Conservation (phyloP, 352 stramenopile species). For the Pythium coloratum region DNA sequence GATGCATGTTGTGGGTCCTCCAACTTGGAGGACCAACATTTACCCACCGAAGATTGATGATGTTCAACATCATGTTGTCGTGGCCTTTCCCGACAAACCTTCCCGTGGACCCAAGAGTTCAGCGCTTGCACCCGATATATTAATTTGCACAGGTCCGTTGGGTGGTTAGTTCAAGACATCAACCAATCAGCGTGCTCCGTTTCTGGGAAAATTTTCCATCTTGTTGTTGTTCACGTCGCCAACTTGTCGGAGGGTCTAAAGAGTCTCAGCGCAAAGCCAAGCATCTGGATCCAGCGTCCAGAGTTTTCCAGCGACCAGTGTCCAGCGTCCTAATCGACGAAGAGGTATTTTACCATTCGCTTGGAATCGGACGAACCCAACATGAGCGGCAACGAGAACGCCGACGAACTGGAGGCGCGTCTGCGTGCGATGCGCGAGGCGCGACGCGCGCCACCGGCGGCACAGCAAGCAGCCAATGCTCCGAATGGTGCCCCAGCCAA, state of each 20-base stretch:
- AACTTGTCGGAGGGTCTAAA: background rate
- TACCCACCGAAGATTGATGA: no score
- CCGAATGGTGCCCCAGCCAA: background rate
- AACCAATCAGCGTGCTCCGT: slow-evolving; percentile 2
- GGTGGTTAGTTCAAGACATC: background rate
- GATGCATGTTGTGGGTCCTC: no score
- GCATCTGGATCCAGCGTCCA: background rate
- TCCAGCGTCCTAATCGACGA: background rate
- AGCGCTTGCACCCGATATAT: background rate
- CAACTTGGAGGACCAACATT: no score
- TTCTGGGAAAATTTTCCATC: slow-evolving; percentile 1
- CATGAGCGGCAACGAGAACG: slow-evolving; percentile 2
- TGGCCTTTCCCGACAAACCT: background rate
- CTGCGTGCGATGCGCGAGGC: slow-evolving; percentile 22
- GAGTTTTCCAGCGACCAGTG: background rate
- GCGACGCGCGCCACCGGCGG: background rate
- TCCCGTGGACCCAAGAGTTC: background rate
- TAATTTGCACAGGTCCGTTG: background rate
- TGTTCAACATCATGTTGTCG: no score
- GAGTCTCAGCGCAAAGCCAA: background rate
- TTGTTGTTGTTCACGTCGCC: background rate
- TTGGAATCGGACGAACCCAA: background rate
- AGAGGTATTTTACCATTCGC: background rate
- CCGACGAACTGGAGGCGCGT: slow-evolving; percentile 20
- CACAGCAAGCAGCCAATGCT: background rate